phyloP scores from a whole-genome alignment of 2,329 filamentous ascomycete genomes.

The Cytospora paraplurivora region DNA sequence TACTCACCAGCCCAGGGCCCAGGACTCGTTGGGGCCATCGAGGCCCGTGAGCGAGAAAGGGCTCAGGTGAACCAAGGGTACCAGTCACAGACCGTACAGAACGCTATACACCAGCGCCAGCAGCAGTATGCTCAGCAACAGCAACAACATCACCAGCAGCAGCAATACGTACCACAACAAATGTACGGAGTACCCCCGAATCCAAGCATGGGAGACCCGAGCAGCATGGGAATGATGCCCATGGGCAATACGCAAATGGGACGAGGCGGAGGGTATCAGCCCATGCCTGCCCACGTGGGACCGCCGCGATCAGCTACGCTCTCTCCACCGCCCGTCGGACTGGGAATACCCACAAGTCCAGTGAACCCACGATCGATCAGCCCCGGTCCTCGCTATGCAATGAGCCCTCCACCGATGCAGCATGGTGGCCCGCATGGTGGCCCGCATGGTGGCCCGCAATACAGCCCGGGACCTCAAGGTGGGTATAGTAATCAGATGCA shows the following conservation, averaged over 20 bases:
- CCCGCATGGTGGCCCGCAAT: constrained; percentile 14
- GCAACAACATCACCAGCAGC: constrained; percentile 41
- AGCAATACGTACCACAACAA: constrained; percentile 38
- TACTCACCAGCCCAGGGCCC: constrained; percentile 53
- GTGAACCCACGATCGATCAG: constrained; percentile 25
- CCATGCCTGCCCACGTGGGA: constrained; percentile 4
- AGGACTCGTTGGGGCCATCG: constrained; percentile 77
- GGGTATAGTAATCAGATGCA: neutral
- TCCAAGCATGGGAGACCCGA: constrained; percentile 37
- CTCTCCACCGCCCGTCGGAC: constrained; percentile 25
- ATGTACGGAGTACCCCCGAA: constrained; percentile 37
- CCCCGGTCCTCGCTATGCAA: constrained; percentile 26
- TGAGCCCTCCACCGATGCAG: constrained; percentile 28
- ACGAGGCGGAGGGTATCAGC: constrained; percentile 28
- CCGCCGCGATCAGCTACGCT: constrained; percentile 26
- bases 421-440: neutral
- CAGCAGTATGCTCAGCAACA: constrained; percentile 41
- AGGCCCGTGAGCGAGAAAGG: constrained; percentile 77
- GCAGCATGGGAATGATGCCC: constrained; percentile 34
- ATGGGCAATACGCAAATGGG: constrained; percentile 30
- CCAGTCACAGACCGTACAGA: constrained; percentile 70
- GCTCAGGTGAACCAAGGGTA: constrained; percentile 69
- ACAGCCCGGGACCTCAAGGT: constrained; percentile 13
- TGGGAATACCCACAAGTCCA: constrained; percentile 22
- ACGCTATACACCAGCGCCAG: constrained; percentile 70